Base-by-base conservation (phyloP, 352 stramenopile species). In the Elongisporangium senticosum region DNA sequence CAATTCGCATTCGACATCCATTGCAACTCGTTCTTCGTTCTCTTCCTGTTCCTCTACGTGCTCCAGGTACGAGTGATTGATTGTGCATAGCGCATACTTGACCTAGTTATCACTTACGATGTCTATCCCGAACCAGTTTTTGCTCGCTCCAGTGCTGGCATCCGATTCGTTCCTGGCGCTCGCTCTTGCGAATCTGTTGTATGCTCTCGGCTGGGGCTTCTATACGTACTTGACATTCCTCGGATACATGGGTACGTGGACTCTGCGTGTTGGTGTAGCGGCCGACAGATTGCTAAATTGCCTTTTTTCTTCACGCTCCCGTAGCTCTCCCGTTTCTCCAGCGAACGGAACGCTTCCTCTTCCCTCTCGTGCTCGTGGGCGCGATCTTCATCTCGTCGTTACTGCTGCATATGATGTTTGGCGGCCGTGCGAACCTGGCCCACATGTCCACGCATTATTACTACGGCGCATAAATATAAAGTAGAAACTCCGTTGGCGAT, bases 1-100 rank as follows among this genome's bases (percentile, higher is more conserved):
- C 82, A 99, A 55, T 99, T 99, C 71, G 96, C 97, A 17, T 99
- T 99, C 74, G 97, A 99, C 79, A 98, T 99, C 65, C 97, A 99
- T 79, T 98, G 95, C 86, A 99, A 99, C 83, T 87, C 95, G 39
- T 99, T 99, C 77, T 98, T 99, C 60, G 89, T 97, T 52, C 69
- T 98, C 26, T 98, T 99, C 65, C 77, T 99, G 8, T 81, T 98
- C 61, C 81, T 98, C 56, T 98, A 98, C 82, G 86, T 98, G 71
- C 71, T 94, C 7, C 80, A 96, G 73, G 79, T 96, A 57, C 17
- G 53, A 39, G 33, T 15, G 13, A 26, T 33, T 47, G 58, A 13
- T 61, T 15, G 61, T 21, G 21, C 66, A 28, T 20, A 2, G 10
- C 23, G 19, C 43, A 73, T 5, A 26, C 23, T 5, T 26, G 23